These are phyloP conservation scores for Calonectria ilicicola DNA, from an alignment of 2,329 filamentous ascomycete genomes.

Conservation along the genomic window DNA sequence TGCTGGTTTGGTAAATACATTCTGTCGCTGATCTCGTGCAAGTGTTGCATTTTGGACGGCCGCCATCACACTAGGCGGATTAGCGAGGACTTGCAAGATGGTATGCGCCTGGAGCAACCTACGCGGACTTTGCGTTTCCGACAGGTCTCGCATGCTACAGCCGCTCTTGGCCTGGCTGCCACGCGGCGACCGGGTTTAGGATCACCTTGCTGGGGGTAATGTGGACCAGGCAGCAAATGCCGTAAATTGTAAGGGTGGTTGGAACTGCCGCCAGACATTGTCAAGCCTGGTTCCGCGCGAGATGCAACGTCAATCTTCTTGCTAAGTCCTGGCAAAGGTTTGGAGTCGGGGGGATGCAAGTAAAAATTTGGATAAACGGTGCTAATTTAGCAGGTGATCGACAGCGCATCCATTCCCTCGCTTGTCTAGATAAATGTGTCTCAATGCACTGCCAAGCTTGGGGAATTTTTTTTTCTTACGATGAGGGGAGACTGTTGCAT, in stretches of 20 bases:
- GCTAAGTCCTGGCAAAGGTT: background rate
- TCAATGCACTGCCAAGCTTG: background rate
- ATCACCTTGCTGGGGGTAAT: background rate
- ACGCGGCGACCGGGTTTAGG: background rate
- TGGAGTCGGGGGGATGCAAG: background rate
- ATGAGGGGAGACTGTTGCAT: background rate
- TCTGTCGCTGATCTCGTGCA: background rate
- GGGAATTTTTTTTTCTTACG: background rate
- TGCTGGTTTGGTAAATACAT: background rate
- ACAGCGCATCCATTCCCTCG: background rate
- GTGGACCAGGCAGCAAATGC: background rate
- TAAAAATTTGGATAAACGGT: background rate
- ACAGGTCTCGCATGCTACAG: background rate
- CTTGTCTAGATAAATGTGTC: background rate
- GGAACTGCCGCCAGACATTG: background rate
- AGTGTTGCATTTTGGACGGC: background rate
- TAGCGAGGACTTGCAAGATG: background rate
- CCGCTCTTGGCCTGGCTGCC: background rate
- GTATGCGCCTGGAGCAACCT: background rate
- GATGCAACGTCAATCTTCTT: background rate
- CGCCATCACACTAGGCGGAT: background rate
- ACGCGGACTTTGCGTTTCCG: background rate
- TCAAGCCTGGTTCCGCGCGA: too few relatives aligned
- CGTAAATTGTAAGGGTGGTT: background rate
- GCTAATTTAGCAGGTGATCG: background rate